Base-by-base conservation (phyloP, 2,329 filamentous ascomycete genomes). In the Colletotrichum paranaense region DNA sequence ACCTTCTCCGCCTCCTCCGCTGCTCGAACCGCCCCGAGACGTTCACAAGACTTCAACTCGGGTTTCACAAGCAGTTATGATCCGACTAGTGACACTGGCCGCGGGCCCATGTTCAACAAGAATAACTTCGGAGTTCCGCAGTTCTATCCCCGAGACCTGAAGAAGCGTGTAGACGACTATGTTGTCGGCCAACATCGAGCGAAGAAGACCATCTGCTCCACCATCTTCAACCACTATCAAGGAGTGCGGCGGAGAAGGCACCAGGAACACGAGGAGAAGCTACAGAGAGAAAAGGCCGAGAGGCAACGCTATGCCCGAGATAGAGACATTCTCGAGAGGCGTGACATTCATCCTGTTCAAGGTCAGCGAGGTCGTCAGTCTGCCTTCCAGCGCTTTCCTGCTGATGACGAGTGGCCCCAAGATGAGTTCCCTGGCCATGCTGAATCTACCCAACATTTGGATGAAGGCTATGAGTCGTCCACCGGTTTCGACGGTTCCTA, bases 191-290 rank as follows among this genome's bases (percentile, higher is more conserved):
- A 99, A 82, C 95, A 98, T 76, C 91, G 95, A 73, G 95, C 97
- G 19, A 97, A 99, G 87, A 97, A 97, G 82, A 94, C 95, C 16
- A 91, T 98, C 75, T 97, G 95, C 76, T 93, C 96, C 4, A 95
- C 96, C 7, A 94, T 99, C 32, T 98, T 97, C 85, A 98, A 98
- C 80, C 97, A 99, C 81, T 98, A 98, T 80, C 95, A 98, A 82
- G 91, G 94, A 59, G 90, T 98, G 73, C 92, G 95, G 28, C 89
- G 95, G 78, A 88, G 95, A 62, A 91, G 92, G 72, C 91, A 97
- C 76, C 91, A 95, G 67, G 95, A 98, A 78, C 91, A 94, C 30
- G 85, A 88, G 72, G 89, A 91, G 67, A 84, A 86, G 64, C 87
- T 86, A 58, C 77, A 84, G 46, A 84, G 86, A 56, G 92, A 95